phyloP scores from a whole-genome alignment of 2,329 filamentous ascomycete species.

The Trichoderma pleuroti region DNA sequence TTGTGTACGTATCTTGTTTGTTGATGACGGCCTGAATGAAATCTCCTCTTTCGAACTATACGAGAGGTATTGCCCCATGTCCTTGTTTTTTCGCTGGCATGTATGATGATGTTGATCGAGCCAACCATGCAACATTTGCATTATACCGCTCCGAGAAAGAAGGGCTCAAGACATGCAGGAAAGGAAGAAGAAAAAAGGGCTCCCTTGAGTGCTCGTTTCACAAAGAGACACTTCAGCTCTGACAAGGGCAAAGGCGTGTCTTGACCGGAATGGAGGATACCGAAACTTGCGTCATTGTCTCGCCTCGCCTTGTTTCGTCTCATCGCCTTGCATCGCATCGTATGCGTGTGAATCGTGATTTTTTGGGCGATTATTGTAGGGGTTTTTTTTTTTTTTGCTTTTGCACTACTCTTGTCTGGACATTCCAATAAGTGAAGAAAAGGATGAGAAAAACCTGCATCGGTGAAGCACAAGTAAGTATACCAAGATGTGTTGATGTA shows the following conservation, averaged over 20 bases:
- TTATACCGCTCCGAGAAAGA: neutral
- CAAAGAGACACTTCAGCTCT: neutral
- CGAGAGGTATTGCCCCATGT: neutral
- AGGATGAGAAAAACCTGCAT: neutral
- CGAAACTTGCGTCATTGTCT: neutral
- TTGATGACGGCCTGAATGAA: neutral
- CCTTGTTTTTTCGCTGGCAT: neutral
- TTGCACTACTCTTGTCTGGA: neutral
- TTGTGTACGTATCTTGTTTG: neutral
- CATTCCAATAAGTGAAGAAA: neutral
- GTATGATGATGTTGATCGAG: neutral
- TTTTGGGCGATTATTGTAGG: neutral
- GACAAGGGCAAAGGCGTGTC: neutral
- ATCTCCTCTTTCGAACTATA: neutral
- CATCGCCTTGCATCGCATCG: neutral
- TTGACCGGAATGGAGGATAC: conserved; percentile 4
- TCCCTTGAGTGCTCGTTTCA: neutral
- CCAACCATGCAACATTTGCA: neutral
- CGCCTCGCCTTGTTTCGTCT: neutral
- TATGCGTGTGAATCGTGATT: neutral
- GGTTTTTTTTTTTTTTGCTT: neutral
- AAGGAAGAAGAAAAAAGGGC: neutral
- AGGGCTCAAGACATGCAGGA: neutral
- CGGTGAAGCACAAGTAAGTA: neutral
- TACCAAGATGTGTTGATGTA: neutral